Evolutionary conservation across 257 asterid species (phyloP).

Genomic region (Forsythia viridissima): DNA sequence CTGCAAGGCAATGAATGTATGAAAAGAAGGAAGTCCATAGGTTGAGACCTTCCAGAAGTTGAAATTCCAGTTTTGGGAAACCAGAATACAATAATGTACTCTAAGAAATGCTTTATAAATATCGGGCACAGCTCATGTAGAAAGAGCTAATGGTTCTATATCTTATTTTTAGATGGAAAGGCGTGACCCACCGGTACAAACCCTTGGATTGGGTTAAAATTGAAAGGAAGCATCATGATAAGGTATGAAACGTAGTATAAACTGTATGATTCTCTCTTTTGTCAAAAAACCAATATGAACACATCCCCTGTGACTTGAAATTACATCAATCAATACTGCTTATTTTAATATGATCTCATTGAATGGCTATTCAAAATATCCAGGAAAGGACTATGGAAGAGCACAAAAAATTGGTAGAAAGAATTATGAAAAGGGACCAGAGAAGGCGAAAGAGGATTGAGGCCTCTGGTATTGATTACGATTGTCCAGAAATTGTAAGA

Average conservation of each 20-base stretch:
- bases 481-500: conserved; percentile 86
- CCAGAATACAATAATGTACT: neutral
- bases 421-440: conserved; percentile 63
- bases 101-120: neutral
- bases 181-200: conserved; percentile 51
- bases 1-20: neutral
- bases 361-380: conserved; percentile 8
- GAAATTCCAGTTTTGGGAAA: neutral
- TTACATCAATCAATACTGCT: neutral
- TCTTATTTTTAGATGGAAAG: conserved; percentile 69
- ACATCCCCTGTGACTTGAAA: neutral
- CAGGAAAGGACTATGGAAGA: conserved; percentile 72
- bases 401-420: conserved; percentile 61
- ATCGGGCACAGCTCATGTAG: neutral
- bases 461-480: conserved; percentile 84
- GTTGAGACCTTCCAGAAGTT: neutral
- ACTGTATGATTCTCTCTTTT: neutral
- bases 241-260: conserved; percentile 42
- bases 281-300: neutral
- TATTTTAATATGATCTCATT: conserved; percentile 3
- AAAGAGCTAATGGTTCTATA: neutral
- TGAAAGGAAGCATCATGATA: conserved; percentile 77
- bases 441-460: conserved; percentile 73
- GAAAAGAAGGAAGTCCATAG: neutral
- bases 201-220: conserved; percentile 74